Evolutionary conservation across 1,284 basidiomycete species (phyloP).

Genomic region (Anthracocystis setariae): DNA sequence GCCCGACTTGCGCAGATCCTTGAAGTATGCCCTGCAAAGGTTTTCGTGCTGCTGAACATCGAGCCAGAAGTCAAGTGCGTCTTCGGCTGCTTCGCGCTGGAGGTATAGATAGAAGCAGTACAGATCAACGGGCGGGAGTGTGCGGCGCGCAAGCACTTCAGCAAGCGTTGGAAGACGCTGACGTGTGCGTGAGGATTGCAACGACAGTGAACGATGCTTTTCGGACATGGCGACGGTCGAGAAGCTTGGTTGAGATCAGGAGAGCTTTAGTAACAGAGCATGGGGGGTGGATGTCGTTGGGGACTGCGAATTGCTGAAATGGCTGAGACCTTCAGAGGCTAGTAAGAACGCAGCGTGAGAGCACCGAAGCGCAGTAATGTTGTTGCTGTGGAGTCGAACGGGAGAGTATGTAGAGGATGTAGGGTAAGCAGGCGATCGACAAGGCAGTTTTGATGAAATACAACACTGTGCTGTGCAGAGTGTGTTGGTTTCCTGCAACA

Average conservation of each 20-base stretch:
- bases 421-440: no score
- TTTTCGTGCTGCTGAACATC: slow-evolving; percentile 99
- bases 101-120: slow-evolving; percentile 86
- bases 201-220: slow-evolving; percentile 34
- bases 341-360: no score
- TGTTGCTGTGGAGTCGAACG: no score
- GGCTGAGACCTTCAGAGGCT: no score
- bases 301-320: no score
- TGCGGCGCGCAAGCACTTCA: slow-evolving; percentile 70
- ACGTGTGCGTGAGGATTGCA: slow-evolving; percentile 55
- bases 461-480: no score
- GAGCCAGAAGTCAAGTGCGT: slow-evolving; percentile 97
- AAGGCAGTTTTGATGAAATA: no score
- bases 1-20: slow-evolving; percentile 93
- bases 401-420: no score
- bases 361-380: no score
- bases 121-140: slow-evolving; percentile 91
- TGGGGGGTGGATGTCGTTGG: not conserved
- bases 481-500: no score
- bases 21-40: slow-evolving; percentile 96
- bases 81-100: slow-evolving; percentile 88
- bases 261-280: slow-evolving; percentile 3
- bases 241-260: not conserved
- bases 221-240: slow-evolving; percentile 33
- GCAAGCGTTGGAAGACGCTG: slow-evolving; percentile 68